A percentile compares a stretch with the other conserved stretches of the same genome.
Conservation (phyloP, 352 stramenopile species). For the Phytophthora pisi region DNA sequence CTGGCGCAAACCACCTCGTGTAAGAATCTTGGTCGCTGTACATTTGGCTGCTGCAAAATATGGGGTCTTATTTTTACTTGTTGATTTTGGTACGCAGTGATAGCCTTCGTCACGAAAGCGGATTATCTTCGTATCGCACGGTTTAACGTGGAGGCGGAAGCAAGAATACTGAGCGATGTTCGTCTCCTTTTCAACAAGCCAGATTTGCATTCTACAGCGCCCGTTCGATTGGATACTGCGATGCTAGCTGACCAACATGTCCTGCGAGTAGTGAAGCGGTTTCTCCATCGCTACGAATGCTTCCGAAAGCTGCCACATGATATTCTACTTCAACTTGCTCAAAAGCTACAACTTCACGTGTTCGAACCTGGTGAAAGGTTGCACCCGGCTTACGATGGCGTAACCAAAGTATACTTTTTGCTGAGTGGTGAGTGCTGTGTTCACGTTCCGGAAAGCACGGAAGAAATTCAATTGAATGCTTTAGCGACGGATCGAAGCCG, state of each 20-base stretch:
- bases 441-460: conserved; percentile 20
- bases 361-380: conserved; percentile 42
- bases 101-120: conserved; percentile 43
- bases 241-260: background rate
- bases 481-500: background rate
- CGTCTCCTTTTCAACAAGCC: conserved; percentile 3
- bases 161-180: conserved; percentile 6
- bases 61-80: background rate
- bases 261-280: conserved; percentile 30
- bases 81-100: conserved; percentile 18
- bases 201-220: background rate
- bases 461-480: conserved; percentile 22
- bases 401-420: conserved; percentile 42
- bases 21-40: conserved; percentile 13
- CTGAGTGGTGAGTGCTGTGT: conserved; percentile 50
- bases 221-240: background rate
- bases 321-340: conserved; percentile 34
- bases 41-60: background rate
- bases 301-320: conserved; percentile 42
- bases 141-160: conserved; percentile 42
- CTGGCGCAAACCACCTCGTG: conserved; percentile 52
- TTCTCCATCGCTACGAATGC: conserved; percentile 47
- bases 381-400: conserved; percentile 16
- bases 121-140: conserved; percentile 43
- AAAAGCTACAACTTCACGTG: conserved; percentile 35